These are phyloP conservation scores for Aspergillus diversus DNA, from an alignment of 495 filamentous ascomycete species.

Conservation along the genomic window DNA sequence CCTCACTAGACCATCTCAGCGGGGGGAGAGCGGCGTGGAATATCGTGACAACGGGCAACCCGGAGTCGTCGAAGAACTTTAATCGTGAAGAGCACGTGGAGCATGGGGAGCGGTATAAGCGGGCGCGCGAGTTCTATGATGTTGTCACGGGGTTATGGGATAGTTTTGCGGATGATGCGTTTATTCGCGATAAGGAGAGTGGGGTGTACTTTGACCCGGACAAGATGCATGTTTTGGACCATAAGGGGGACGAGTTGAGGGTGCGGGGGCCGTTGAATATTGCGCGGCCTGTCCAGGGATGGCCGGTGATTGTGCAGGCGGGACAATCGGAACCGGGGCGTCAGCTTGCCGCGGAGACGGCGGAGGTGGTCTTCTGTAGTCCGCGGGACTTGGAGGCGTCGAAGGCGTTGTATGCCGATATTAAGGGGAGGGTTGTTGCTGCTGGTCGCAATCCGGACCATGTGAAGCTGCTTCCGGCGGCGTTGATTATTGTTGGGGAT, in stretches of 20 bases:
- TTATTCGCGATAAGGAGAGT: constrained; percentile 49
- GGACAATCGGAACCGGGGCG: constrained; percentile 57
- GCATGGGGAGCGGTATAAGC: constrained; percentile 42
- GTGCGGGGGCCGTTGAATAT: constrained; percentile 56
- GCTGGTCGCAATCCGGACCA: constrained; percentile 47
- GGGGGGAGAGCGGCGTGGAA: constrained; percentile 55
- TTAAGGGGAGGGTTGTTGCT: constrained; percentile 49
- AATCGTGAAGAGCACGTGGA: constrained; percentile 41
- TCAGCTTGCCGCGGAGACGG: constrained; percentile 58
- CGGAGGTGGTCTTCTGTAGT: constrained; percentile 56
- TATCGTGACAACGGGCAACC: constrained; percentile 45
- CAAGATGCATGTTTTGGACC: constrained; percentile 53
- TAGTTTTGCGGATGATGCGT: constrained; percentile 58
- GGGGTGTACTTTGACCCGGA: constrained; percentile 53
- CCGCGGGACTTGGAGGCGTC: constrained; percentile 45
- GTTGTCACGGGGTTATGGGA: constrained; percentile 52
- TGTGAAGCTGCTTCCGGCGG: constrained; percentile 58
- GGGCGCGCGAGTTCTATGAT: constrained; percentile 44
- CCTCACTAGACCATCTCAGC: constrained; percentile 65
- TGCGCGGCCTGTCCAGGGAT: constrained; percentile 56
- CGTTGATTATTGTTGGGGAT: constrained; percentile 50
- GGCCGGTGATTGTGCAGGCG: constrained; percentile 60
- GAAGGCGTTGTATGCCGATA: constrained; percentile 56
- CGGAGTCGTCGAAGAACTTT: constrained; percentile 42
- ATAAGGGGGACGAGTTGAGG: constrained; percentile 52